These are phyloP conservation scores for Phascolomyces articulosus DNA, from an alignment of 371 early-diverging fungal genomes.

Conservation along the genomic window DNA sequence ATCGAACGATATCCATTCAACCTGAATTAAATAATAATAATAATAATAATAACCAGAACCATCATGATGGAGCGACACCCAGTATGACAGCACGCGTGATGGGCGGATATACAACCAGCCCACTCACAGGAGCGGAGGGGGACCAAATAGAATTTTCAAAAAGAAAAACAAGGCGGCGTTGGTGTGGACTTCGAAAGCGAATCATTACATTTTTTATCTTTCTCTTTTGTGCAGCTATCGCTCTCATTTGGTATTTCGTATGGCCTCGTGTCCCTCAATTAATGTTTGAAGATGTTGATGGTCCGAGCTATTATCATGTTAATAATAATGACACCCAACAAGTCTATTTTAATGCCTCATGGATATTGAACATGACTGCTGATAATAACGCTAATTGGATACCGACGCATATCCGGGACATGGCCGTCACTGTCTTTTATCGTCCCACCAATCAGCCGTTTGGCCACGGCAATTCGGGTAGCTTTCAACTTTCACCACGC, in stretches of 20 bases:
- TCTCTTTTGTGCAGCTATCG: constrained; percentile 21
- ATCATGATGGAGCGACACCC: neutral
- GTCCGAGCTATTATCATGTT: constrained; percentile 17
- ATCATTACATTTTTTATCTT: constrained; percentile 23
- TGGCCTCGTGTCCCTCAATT: constrained; percentile 43
- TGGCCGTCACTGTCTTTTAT: constrained; percentile 20
- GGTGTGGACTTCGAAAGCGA: constrained; percentile 24
- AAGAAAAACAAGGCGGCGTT: constrained; percentile 12
- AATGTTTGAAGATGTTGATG: constrained; percentile 17
- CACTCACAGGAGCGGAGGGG: neutral
- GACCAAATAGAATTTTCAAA: constrained; percentile 16
- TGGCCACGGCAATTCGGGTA: constrained; percentile 20
- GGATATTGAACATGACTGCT: constrained; percentile 24
- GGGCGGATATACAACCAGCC: neutral
- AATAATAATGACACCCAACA: constrained; percentile 12
- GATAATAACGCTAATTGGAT: constrained; percentile 28
- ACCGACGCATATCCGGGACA: constrained; percentile 22
- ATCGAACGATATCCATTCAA: constrained; percentile 10
- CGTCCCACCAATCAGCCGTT: constrained; percentile 14
- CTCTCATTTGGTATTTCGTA: constrained; percentile 41
- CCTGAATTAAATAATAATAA: neutral
- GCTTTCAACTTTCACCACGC: constrained; percentile 12
- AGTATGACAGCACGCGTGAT: neutral
- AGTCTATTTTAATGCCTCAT: constrained; percentile 14
- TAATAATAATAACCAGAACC: neutral